phyloP scores from a whole-genome alignment of 352 stramenopile genomes.

The Sclerospora graminicola region DNA sequence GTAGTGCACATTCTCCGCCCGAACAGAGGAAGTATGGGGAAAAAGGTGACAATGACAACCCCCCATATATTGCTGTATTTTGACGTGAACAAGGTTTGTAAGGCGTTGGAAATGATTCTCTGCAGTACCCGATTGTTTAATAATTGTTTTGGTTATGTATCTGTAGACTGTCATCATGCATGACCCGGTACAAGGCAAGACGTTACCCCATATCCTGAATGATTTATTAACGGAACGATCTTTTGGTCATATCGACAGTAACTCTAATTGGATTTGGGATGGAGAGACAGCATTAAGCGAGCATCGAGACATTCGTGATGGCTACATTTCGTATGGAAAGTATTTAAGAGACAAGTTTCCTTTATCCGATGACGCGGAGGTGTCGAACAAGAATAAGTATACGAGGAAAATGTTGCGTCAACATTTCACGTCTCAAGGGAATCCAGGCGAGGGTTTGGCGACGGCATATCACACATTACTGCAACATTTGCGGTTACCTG shows the following conservation, averaged over 20 bases:
- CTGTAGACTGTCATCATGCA: conserved; percentile 75
- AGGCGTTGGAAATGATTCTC: not conserved
- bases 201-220: conserved; percentile 60
- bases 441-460: conserved; percentile 36
- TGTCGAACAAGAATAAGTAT: conserved; percentile 49
- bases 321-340: conserved; percentile 39
- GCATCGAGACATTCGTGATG: not conserved
- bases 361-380: conserved; percentile 30
- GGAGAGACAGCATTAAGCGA: conserved; percentile 16
- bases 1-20: no score
- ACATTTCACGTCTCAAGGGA: conserved; percentile 44
- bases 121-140: no score
- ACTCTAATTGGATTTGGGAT: conserved; percentile 37
- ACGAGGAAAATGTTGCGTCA: conserved; percentile 49
- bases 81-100: conserved; percentile 70
- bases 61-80: conserved; percentile 66
- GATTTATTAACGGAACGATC: conserved; percentile 59
- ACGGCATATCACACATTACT: conserved; percentile 36
- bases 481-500: conserved; percentile 32
- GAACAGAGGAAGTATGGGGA: not conserved
- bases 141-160: not conserved
- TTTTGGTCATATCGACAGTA: conserved; percentile 25
- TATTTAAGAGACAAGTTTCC: conserved; percentile 63
- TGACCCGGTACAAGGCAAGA: conserved; percentile 70
- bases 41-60: not conserved